Conservation (phyloP, 2,329 filamentous ascomycete species). For the Ophiostoma australiae region DNA sequence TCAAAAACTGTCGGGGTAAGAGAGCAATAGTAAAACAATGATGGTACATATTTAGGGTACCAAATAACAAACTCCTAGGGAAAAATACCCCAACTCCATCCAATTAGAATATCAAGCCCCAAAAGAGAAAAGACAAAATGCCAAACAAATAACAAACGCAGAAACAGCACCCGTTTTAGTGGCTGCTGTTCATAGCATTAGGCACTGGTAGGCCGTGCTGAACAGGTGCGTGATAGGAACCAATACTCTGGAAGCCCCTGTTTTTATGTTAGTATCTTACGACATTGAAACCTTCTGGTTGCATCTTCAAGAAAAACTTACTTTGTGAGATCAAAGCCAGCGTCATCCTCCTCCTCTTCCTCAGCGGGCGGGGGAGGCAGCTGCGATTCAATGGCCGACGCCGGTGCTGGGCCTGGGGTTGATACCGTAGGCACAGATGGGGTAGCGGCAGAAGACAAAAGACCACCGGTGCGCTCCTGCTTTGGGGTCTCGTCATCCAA, state of each 20-base stretch:
- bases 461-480: background rate
- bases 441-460: background rate
- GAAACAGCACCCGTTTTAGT: constrained; percentile 13
- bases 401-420: background rate
- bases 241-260: constrained; percentile 62
- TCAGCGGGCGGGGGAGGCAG: background rate
- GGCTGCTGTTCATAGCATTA: constrained; percentile 38
- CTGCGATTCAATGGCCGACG: background rate
- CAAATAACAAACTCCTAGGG: background rate
- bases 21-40: background rate
- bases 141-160: background rate
- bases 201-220: constrained; percentile 44
- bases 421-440: background rate
- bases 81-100: background rate
- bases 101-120: background rate
- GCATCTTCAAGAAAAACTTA: constrained; percentile 33
- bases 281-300: background rate
- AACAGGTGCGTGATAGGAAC: constrained; percentile 55
- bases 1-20: background rate
- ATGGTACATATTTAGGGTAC: background rate
- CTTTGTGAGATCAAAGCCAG: constrained; percentile 57
- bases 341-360: constrained; percentile 43
- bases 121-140: background rate
- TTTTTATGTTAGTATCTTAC: background rate
- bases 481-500: constrained; percentile 7